Conservation (phyloP, 371 early-diverging fungal species). For the Dichotomocladium elegans region DNA sequence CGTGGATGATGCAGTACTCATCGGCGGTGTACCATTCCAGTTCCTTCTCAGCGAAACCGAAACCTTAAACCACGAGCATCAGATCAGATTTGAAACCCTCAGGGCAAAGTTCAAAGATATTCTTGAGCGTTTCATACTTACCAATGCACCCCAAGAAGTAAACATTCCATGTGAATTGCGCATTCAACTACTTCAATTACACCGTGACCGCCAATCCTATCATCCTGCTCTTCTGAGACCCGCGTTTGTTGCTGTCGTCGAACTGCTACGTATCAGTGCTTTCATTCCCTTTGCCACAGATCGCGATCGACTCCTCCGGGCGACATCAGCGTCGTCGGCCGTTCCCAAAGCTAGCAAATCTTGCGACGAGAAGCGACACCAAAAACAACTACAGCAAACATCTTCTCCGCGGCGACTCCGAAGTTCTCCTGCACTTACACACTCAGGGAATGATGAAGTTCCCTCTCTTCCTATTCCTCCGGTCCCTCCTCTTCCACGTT, state of each 20-base stretch:
- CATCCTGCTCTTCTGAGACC: conserved; percentile 32
- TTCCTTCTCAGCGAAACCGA: conserved; percentile 4
- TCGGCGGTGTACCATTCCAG: conserved; percentile 8
- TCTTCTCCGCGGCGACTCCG: background rate
- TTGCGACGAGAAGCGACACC: background rate
- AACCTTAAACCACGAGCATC: conserved; percentile 16
- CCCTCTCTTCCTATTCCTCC: background rate
- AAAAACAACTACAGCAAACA: background rate
- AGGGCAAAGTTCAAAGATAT: conserved; percentile 28
- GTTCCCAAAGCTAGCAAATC: background rate
- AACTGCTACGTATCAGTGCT: conserved; percentile 33
- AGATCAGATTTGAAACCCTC: conserved; percentile 19
- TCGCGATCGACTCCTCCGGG: conserved; percentile 10
- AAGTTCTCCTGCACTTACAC: background rate
- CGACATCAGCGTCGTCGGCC: background rate
- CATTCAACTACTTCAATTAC: conserved; percentile 20
- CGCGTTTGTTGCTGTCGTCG: conserved; percentile 29
- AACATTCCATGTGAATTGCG: conserved; percentile 38
- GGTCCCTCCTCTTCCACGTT: background rate
- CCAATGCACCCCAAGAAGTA: conserved; percentile 36
- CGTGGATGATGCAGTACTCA: conserved; percentile 3
- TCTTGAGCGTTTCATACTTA: conserved; percentile 19
- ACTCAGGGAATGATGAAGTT: background rate
- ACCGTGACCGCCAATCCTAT: conserved; percentile 20
- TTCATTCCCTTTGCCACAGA: conserved; percentile 39